Evolutionary conservation across 345 rosid genomes (phyloP).

Genomic region (Lepidium didymum): DNA sequence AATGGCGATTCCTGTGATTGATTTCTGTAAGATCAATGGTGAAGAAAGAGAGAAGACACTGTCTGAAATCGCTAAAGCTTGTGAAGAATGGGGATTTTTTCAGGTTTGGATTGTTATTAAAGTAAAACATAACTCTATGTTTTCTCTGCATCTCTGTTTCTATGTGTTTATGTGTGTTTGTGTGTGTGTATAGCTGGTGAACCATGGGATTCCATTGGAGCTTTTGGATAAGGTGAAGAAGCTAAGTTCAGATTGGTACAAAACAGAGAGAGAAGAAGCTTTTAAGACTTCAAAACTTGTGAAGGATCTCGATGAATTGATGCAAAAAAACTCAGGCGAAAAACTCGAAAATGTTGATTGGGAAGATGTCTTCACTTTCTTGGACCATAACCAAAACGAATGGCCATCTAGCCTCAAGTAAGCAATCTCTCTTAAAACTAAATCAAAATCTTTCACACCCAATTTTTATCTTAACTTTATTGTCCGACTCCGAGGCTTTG

Average conservation of each 20-base stretch:
- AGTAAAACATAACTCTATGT: neutral
- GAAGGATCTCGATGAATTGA: slow-evolving; percentile 41
- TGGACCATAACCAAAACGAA: slow-evolving; percentile 38
- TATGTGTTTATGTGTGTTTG: neutral
- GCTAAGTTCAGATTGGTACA: slow-evolving; percentile 47
- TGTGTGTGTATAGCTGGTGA: slow-evolving; percentile 44
- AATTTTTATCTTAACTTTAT: neutral
- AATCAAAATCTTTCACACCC: neutral
- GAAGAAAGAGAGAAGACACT: slow-evolving; percentile 57
- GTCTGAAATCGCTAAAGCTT: slow-evolving; percentile 65
- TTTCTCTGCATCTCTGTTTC: neutral
- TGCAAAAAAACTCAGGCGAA: slow-evolving; percentile 32
- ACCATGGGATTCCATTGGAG: slow-evolving; percentile 76
- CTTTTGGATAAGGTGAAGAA: slow-evolving; percentile 69
- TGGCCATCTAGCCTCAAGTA: slow-evolving; percentile 81
- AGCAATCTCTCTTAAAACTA: neutral
- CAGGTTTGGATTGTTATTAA: slow-evolving; percentile 42
- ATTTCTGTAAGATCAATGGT: slow-evolving; percentile 73
- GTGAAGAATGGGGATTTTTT: slow-evolving; percentile 91
- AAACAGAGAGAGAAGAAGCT: slow-evolving; percentile 59
- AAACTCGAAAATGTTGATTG: slow-evolving; percentile 64
- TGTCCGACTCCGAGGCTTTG: too few species aligned
- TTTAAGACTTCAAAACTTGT: slow-evolving; percentile 51
- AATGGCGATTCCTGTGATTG: slow-evolving; percentile 91
- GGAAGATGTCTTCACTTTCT: slow-evolving; percentile 80